Base-by-base conservation (phyloP, 1,284 basidiomycete genomes). In the Naganishia cerealis region DNA sequence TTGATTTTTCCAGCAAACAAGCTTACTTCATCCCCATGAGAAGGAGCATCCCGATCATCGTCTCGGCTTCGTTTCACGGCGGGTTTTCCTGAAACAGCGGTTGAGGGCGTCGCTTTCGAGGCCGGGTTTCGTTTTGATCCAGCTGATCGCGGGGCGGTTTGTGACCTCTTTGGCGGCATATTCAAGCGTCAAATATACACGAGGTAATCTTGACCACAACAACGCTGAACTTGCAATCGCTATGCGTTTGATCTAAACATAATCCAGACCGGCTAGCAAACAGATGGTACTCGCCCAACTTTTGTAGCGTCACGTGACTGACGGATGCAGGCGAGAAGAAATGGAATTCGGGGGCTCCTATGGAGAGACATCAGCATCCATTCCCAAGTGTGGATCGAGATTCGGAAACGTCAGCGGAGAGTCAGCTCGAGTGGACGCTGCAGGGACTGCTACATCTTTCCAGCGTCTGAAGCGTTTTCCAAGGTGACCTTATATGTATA, bases 31-130 rank as follows among this genome's bases (percentile, higher is more conserved):
- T 16, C 38, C 12, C 1, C 50, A 29, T 63, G n/a, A 12, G 33
- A 21, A 13, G 36, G 7, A 8, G 29, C 46, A 50, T 62, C 48
- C 5, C 50, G 61, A 39, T 63, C 61, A 16, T 63, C 61, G 26
- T 63, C 61, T 13, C 61, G 61, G 36, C 61, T 63, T 63, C 61
- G 61, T 16, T 63, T 59, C 6, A 36, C 18, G 29, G 39, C 42
- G 15, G 42, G 57, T 46, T 59, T 59, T n/a, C 42, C 40, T 5
- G 50, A 57, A 16, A 24, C 50, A n/a, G 53, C 50, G 12, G 33
- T 2, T 62, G 46, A 1, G 21, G 46, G 46, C 2, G 39, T 62
- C 33, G 33, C 36, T 16, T 40, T 24, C 36, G 59, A 16, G 3
- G 36, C 50, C 10, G 50, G 21, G 16, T 50, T 50, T 24, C 43